Evolutionary conservation across 164 flowering plant species (phyloP).

Genomic region (Hamamelis virginiana): DNA sequence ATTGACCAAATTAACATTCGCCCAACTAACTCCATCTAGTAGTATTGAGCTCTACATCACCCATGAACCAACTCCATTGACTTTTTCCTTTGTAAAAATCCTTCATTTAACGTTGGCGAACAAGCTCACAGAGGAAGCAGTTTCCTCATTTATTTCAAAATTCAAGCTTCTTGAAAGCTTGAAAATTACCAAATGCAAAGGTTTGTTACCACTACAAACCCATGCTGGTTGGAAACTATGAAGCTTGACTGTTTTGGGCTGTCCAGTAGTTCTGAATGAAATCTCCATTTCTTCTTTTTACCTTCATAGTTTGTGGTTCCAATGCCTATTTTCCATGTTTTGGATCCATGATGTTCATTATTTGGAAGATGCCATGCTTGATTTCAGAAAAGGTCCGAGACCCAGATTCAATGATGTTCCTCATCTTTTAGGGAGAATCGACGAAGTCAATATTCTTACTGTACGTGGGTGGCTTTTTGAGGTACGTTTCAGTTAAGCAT

Average conservation of each 20-base stretch:
- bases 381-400: not conserved
- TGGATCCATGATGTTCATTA: not conserved
- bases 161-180: too few relatives aligned
- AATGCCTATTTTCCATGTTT: not conserved
- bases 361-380: slow-evolving; percentile 9
- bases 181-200: too few relatives aligned
- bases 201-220: not conserved
- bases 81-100: not conserved
- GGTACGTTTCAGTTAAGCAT: not conserved
- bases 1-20: too few relatives aligned
- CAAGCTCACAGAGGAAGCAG: too few relatives aligned
- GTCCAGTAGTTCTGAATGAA: not conserved
- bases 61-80: not conserved
- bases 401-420: not conserved
- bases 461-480: slow-evolving; percentile 3
- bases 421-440: not conserved
- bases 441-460: not conserved
- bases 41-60: too few relatives aligned
- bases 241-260: slow-evolving; percentile 1
- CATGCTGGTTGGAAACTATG: not conserved
- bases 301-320: not conserved
- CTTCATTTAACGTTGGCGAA: too few relatives aligned
- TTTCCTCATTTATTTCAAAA: too few relatives aligned
- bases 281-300: not conserved
- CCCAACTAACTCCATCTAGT: too few relatives aligned